Evolutionary conservation across 371 early-diverging fungal species (phyloP), one percentile per base, ranked within the genome.

Genomic region (Apophysomyces variabilis): DNA sequence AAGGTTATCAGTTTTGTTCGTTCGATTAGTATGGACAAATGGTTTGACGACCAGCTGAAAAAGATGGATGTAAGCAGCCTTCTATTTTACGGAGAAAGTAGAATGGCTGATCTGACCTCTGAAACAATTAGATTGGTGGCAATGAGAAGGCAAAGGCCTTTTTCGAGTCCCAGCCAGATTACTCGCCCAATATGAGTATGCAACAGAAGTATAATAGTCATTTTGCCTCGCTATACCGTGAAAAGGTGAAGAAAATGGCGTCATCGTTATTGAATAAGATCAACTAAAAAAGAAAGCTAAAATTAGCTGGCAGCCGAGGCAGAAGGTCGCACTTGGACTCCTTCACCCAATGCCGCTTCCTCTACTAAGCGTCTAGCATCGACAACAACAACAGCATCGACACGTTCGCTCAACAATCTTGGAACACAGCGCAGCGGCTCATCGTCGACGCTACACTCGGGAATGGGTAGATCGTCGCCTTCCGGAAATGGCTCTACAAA

Each of bases 11-110:
- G 92, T 78, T 97, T 98, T 87, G 98, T 99, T 47, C 93, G 99
- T 18, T 98, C 99, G 16, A 92, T 98, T 61, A 92, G 93, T 18
- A 99, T 99, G 98, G 99, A 99, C 79, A 92, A 92, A 71, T 99
- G 99, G 99, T 88, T 87, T 45, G 89, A 93, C n/a, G 94, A 95
- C 76, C 98, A 98, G 73, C 78, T 94, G 57, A 90, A 91, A 71
- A 90, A 93, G 66, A 98, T 99, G 97, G 87, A 95, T 68, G 88
- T 86, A 74, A 71, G 66, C 0, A 66, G 39, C 54, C 50, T 26
- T 18, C 12, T 43, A 7, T 26, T 45, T 60, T 62, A 54, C 39
- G 38, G 16, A 56, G 7, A 21, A 35, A 16, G 39, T 26, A 57
- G 7, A 13, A 5, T 16, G 21, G 35, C n/a, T 13, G 32, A 60